These are phyloP conservation scores for Beta corolliflora DNA, from an alignment of 179 eudicot genomes.

Conservation along the genomic window DNA sequence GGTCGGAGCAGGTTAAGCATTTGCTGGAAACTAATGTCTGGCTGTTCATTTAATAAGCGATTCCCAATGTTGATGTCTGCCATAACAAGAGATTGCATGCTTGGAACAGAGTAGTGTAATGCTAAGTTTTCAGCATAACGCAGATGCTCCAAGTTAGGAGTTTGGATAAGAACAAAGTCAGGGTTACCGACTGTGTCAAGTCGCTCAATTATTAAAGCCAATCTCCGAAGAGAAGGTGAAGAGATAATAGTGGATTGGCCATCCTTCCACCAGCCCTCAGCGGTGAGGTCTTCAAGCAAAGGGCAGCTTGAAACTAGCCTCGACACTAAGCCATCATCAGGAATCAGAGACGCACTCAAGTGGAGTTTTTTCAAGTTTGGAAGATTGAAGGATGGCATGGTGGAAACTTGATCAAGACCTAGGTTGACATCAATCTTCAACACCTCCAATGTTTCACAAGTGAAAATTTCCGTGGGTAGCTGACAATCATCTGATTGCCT, in stretches of 20 bases:
- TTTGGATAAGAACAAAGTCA: background rate
- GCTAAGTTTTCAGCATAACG: background rate
- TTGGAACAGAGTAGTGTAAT: background rate
- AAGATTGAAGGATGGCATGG: background rate
- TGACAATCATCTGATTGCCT: background rate
- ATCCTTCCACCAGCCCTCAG: background rate
- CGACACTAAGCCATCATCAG: background rate
- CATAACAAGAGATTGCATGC: slow-evolving; percentile 5
- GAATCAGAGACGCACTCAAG: background rate
- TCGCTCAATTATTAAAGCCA: background rate
- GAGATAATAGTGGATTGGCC: background rate
- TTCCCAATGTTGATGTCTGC: background rate
- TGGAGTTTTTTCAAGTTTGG: background rate
- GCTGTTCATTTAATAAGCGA: background rate
- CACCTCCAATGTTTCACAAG: background rate
- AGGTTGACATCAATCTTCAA: background rate
- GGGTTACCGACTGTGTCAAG: no score
- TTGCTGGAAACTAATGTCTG: background rate
- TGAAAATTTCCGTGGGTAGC: background rate
- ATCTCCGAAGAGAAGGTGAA: slow-evolving; percentile 15
- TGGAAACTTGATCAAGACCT: background rate
- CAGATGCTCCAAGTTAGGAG: slow-evolving; percentile 9
- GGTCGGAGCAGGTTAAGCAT: slow-evolving; percentile 1
- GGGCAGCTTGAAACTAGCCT: slow-evolving; percentile 1
- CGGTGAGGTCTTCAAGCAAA: background rate